Evolutionary conservation across 2,329 filamentous ascomycete genomes (phyloP), one percentile per base, ranked within the genome.

Genomic region (Aspergillus flavus): DNA sequence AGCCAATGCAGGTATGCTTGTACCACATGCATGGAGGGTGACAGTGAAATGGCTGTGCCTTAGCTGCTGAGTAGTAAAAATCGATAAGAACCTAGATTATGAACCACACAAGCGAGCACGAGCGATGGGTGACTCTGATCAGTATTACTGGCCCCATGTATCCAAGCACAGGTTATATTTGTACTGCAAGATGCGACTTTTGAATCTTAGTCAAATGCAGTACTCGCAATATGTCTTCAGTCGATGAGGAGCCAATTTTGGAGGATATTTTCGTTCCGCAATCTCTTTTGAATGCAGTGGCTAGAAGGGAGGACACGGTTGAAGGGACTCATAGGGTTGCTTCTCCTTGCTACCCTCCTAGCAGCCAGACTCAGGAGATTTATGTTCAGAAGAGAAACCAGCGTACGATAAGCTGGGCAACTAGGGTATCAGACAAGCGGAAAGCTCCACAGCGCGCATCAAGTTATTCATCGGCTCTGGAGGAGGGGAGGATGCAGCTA

Each of bases 261-360:
- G 55, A 64, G 30, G 62, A 64, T 14, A 64, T 64, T 23, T 36
- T 64, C n/a, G 16, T 64, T 4, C 62, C 59, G 4, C 59, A 64
- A 16, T 53, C 55, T 21, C 62, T 64, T 19, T 11, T 64, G 11
- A 32, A 56, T 5, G 32, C 52, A 11, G 56, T 52, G 4, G 28
- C 62, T 43, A 4, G 34, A 34, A 57, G n/a, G 16, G 30, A 54
- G 19, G 3, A 23, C 28, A 50, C 28, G 21, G 36, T 30, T 9
- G 55, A 55, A 34, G 50, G 54, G 32, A 16, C 56, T 3, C 46
- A 30, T 6, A 16, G 36, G 19, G 26, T n/a, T 11, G 19, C 10
- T 30, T 21, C n/a, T 34, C 21, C 48, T 50, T 30, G 19, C 7
- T 39, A 43, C 36, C 34, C 28, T 30, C 23, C n/a, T 14, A 23